Base-by-base conservation (phyloP, 371 early-diverging fungal genomes). In the Apophysomyces sp. region DNA sequence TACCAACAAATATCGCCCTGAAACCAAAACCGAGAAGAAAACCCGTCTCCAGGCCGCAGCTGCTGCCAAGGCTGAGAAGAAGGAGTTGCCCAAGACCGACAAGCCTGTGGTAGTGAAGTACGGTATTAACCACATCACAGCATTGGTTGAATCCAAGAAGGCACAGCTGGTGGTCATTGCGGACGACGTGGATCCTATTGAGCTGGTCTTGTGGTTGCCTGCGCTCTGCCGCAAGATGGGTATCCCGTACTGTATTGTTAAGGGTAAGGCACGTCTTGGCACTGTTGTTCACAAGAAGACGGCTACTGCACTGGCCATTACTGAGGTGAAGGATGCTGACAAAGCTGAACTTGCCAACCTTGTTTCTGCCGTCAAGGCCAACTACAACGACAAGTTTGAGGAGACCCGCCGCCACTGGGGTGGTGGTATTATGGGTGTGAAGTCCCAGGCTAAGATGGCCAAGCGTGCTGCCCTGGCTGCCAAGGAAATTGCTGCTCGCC, bases 221-320 rank as follows among this genome's bases (percentile, higher is more conserved):
- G 98, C 99, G 61, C 94, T 99, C 52, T 99, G 99, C 91, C 97
- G 97, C 81, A 99, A 99, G 94, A 98, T 99, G 99, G 98, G 97
- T 69, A 90, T 99, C 80, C 98, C 99, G 57, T 99, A 99, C 92
- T 89, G 89, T 84, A 97, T 99, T 76, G 97, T 99, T 74, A 96
- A 98, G 91, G 88, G 91, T 73, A 98, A 99, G 89, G 87, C 93
- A 73, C 90, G 94, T 71, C 92, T 99, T 67, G 99, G 99, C 71
- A 89, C 93, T 58, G 89, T 99, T 54, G 98, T 99, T 61, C 96
- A 99, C 92, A 91, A 98, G 89, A 99, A 99, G 96, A 95, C 94
- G 58, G 96, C 98, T 73, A 96, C 99, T 63, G 97, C 96, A 54
- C 77, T 99, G 53, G 98, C 94, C 55, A 82, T 99, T 72, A 92